Evolutionary conservation across 306 rosid species (phyloP), one percentile per base, ranked within the genome.

Genomic region (Hylodesmum podocarpum): DNA sequence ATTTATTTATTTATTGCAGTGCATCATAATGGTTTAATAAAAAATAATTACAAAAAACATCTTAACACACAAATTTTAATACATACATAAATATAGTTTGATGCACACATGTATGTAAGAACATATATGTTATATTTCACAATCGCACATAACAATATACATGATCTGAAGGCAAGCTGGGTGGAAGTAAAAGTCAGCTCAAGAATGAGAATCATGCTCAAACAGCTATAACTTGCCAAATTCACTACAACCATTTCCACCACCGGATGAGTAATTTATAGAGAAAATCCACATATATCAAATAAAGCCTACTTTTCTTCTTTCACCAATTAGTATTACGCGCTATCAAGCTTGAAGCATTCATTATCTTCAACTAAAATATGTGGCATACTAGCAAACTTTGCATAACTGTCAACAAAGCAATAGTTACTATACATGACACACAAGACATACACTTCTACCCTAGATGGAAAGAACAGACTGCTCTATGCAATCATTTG

Each of bases 101-200:
- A 37, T 5, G 2, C 55, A 24, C 54, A 24, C 12, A 6, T 2
- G 22, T 18, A 63, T 34, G 29, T n/a, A n/a, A n/a, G n/a, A 16
- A 41, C 7, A 21, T 6, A 15, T 7, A 15, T 24, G 4, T 41
- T 39, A 22, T 41, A 66, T 66, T 24, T 66, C 36, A 24, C 22
- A 43, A n/a, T n/a, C n/a, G n/a, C 55, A 67, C 54, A 47, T n/a
- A n/a, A n/a, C n/a, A n/a, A n/a, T n/a, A n/a, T 18, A 50, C 57
- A 50, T 50, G 34, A 16, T 25, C 31, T 22, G 61, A 54, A 50
- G 39, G 46, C 71, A 66, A 11, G 74, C 44, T 11, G 73, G 80
- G 40, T 64, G 65, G 64, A 49, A 47, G 71, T 49, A 47, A 41
- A 27, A 8, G n/a, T 73, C 31, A 46, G 39, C 50, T 28, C 27